Evolutionary conservation across 192 early-diverging fungal genomes (phyloP), one percentile per base, ranked within the genome.

Genomic region (Coemansia guatemalensis): DNA sequence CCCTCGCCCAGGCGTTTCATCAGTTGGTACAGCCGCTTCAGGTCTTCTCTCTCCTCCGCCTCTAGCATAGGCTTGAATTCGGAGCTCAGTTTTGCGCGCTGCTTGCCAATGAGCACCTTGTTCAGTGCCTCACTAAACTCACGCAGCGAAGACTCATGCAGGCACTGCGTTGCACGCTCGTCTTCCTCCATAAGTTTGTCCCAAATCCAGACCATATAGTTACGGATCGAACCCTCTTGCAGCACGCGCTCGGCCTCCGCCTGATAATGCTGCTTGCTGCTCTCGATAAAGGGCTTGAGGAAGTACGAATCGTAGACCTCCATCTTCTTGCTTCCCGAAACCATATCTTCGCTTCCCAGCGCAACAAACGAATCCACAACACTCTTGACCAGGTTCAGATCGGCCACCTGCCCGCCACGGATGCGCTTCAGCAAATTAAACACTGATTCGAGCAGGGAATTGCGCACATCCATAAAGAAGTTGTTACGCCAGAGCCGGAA

Each of bases 171-270:
- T 3, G 95, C 91, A 26, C 94, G 92, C 32, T 83, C 84, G 70
- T 97, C 94, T 78, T 99, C 96, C 62, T 90, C 87, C 56, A 80
- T 86, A 85, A 49, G 78, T 65, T 71, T 94, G 69, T 58, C 91
- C 84, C 52, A 51, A 54, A 93, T 88, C 83, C 93, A 94, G 67
- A 93, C 92, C 92, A 99, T 95, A 77, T 99, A 99, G 62, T 96
- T 95, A 27, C 90, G 86, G 44, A 95, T 88, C 35, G 90, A 87
- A 74, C 95, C 94, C 60, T 95, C 93, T 59, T 88, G 85, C 48
- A 97, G 85, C 73, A 96, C 95, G 23, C 88, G 89, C 75, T 96
- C 93, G 52, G 88, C 89, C 73, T 96, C 95, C 51, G 86, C 85
- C 68, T 87, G 88, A 73, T 99, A 99, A 83, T 94, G 97, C 22